phyloP scores from a whole-genome alignment of 2,329 filamentous ascomycete genomes.

The Penicillium sp. region DNA sequence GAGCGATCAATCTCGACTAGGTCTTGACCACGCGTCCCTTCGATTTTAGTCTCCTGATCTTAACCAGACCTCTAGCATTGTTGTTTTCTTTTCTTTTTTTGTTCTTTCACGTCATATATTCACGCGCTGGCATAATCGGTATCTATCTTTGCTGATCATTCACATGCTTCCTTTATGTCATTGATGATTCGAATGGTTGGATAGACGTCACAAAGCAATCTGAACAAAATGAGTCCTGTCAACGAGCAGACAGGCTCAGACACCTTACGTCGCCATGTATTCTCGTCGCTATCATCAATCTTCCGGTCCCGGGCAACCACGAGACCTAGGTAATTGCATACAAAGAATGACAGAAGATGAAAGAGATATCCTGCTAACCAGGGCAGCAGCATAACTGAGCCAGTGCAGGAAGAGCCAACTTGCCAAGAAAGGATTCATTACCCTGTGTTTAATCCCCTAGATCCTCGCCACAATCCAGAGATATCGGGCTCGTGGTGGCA shows the following conservation, averaged over 20 bases:
- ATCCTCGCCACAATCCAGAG: constrained; percentile 37
- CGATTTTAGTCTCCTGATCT: background rate
- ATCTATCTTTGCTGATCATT: background rate
- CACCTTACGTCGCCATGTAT: constrained; percentile 14
- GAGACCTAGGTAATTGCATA: constrained; percentile 23
- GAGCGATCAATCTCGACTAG: background rate
- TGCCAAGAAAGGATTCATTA: constrained; percentile 37
- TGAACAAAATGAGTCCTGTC: background rate
- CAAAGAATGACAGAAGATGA: background rate
- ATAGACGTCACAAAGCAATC: background rate
- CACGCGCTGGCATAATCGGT: background rate
- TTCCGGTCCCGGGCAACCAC: constrained; percentile 18
- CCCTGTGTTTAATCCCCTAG: constrained; percentile 36
- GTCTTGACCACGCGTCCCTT: background rate
- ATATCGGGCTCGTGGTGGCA: constrained; percentile 9
- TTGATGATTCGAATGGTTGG: background rate
- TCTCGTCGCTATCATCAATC: constrained; percentile 23
- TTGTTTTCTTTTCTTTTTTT: background rate
- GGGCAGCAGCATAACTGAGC: background rate
- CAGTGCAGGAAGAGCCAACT: constrained; percentile 13
- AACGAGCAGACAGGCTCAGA: background rate
- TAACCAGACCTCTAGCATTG: background rate
- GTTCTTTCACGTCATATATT: background rate
- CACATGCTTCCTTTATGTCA: background rate
- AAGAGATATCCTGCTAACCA: background rate